These are phyloP conservation scores for Spizellomyces sp. DNA, from an alignment of 192 early-diverging fungal species.

Conservation along the genomic window DNA sequence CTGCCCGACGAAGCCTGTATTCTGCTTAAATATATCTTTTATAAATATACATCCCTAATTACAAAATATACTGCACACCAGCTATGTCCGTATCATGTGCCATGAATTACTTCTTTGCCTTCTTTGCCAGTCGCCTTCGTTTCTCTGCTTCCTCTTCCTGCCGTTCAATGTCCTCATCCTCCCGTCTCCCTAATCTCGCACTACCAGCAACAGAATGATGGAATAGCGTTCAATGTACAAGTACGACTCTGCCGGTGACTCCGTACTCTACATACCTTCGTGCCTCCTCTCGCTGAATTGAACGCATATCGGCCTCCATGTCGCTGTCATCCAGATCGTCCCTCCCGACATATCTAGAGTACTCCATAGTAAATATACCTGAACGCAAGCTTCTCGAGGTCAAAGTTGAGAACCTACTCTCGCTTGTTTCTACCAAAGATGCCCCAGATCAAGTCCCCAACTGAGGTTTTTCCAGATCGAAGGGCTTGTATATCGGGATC, in stretches of 20 bases:
- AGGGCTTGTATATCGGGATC: background rate
- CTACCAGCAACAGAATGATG: background rate
- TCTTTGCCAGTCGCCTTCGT: background rate
- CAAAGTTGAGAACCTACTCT: background rate
- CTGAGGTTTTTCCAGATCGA: background rate
- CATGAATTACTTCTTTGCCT: background rate
- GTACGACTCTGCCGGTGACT: background rate
- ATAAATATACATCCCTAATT: too few relatives aligned
- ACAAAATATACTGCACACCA: too few relatives aligned
- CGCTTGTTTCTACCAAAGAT: constrained; percentile 11
- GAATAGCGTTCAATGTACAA: background rate
- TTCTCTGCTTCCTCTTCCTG: background rate
- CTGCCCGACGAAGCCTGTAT: too few relatives aligned
- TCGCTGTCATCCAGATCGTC: constrained; percentile 24
- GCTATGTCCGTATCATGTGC: too few relatives aligned
- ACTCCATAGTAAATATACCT: background rate
- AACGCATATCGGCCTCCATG: constrained; percentile 20
- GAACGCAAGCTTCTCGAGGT: background rate
- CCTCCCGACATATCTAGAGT: constrained; percentile 7
- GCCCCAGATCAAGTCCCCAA: constrained; percentile 12
- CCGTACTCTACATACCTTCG: background rate
- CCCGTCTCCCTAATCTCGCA: background rate
- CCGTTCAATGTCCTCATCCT: background rate
- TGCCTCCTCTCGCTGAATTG: constrained; percentile 15
- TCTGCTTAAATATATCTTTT: too few relatives aligned